Percentiles rank a stretch among this genome's conserved stretches.
phyloP scores from a whole-genome alignment of 2,329 filamentous ascomycete genomes.

The Botrytis hyacinthi region DNA sequence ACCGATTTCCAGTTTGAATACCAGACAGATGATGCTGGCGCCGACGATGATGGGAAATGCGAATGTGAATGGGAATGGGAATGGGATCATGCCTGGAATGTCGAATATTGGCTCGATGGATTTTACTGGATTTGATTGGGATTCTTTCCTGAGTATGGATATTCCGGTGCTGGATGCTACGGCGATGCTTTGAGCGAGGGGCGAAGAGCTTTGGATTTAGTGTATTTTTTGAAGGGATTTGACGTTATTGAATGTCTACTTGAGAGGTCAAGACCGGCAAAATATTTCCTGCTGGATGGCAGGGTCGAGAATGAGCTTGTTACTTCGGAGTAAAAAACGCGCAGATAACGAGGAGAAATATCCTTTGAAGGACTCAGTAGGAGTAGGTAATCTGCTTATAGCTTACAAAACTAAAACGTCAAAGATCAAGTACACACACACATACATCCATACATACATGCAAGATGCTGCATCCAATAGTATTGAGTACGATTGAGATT shows the following conservation, averaged over 20 bases:
- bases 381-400: too few species aligned
- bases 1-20: too few species aligned
- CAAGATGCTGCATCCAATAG: too few species aligned
- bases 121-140: constrained; percentile 18
- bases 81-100: neutral
- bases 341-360: too few species aligned
- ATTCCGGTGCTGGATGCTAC: constrained; percentile 18
- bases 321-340: too few species aligned
- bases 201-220: neutral
- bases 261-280: neutral
- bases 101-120: neutral
- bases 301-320: too few species aligned
- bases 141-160: constrained; percentile 19
- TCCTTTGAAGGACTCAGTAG: too few species aligned
- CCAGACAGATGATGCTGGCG: neutral
- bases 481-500: too few species aligned
- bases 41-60: constrained; percentile 4
- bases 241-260: neutral
- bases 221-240: neutral
- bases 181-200: neutral
- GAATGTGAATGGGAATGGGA: neutral
- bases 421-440: too few species aligned
- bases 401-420: too few species aligned
- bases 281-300: too few species aligned
- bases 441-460: too few species aligned